Evolutionary conservation across 1,284 basidiomycete genomes (phyloP), one percentile per base, ranked within the genome.

Genomic region (Heterobasidion annosum): DNA sequence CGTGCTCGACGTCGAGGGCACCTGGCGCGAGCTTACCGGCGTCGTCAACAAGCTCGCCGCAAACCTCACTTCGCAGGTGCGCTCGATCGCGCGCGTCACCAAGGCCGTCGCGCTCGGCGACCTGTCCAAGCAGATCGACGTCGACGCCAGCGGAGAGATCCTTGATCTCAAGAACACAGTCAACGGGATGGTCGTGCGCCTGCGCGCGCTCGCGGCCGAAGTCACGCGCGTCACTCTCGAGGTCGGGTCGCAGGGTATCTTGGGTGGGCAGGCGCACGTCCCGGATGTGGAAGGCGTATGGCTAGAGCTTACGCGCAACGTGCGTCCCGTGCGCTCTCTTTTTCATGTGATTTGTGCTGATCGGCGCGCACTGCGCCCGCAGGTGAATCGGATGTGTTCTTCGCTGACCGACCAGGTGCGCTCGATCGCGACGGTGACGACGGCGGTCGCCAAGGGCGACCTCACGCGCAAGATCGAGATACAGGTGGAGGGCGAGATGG

Each of bases 131-230:
- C 94, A 97, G 66, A 98, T 99, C 62, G 93, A 96, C 55, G 95
- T 99, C 63, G 91, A 97, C 65, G 96, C 96, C 1, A 85, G 88
- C 46, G 96, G 97, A 43, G 97, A 99, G 71, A 98, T 99, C 54
- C 76, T 98, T 53, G 96, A 98, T 70, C 75, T 99, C 65, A 98
- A 98, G 74, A 93, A 95, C 58, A 99, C 94, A 40, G 94, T 99
- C 68, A 99, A 99, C 67, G 90, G 90, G 69, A 98, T 98, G 97
- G 93, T 96, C 46, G 86, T 94, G 59, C 77, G 91, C 64, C 77
- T 98, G 40, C 82, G 95, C 54, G 82, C 90, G 56, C 73, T 99
- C 56, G 95, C 97, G 42, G 92, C 92, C 32, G 97, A 99, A 73
- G 96, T 99, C 56, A 97, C 94, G 25, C 79, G 96, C 56, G 97